These are phyloP conservation scores for Phytophthora boehmeriae DNA, from an alignment of 352 stramenopile species.

Conservation along the genomic window DNA sequence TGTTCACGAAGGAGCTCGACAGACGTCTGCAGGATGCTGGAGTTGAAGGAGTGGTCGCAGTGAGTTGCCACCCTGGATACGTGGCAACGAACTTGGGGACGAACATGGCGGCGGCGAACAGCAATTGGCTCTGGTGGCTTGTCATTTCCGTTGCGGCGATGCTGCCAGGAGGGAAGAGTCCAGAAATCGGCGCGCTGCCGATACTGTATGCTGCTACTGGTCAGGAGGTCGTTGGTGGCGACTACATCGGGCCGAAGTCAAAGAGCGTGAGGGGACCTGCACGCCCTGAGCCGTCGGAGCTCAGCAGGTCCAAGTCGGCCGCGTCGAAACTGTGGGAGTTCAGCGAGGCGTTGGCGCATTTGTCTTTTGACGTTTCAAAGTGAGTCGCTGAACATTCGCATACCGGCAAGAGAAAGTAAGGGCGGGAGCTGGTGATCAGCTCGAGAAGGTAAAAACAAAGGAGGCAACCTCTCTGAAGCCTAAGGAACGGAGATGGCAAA, in stretches of 20 bases:
- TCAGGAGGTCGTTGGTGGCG: slow-evolving; percentile 17
- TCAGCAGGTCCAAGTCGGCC: slow-evolving; percentile 33
- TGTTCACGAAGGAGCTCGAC: slow-evolving; percentile 56
- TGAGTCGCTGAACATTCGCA: no score
- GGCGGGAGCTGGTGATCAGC: no score
- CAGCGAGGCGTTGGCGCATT: slow-evolving; percentile 43
- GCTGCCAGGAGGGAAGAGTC: slow-evolving; percentile 26
- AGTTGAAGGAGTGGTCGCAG: slow-evolving; percentile 26
- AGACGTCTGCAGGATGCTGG: slow-evolving; percentile 30
- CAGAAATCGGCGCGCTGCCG: slow-evolving; percentile 27
- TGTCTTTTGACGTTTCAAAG: no score
- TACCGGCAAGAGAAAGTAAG: no score
- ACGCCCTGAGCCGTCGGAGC: slow-evolving; percentile 36
- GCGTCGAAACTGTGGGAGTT: slow-evolving; percentile 45
- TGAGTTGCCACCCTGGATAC: slow-evolving; percentile 44
- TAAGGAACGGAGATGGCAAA: no score
- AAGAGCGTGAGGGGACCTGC: slow-evolving; percentile 26
- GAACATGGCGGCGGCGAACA: slow-evolving; percentile 27
- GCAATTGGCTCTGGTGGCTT: slow-evolving; percentile 31
- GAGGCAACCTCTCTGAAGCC: no score
- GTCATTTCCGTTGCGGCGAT: slow-evolving; percentile 24
- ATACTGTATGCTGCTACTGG: slow-evolving; percentile 37
- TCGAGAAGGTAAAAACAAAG: no score
- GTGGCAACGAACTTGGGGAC: slow-evolving; percentile 34
- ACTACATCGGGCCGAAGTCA: slow-evolving; percentile 28